These are phyloP conservation scores for Austroboletus novae-zelandiae DNA, from an alignment of 1,284 basidiomycete species.

Conservation along the genomic window DNA sequence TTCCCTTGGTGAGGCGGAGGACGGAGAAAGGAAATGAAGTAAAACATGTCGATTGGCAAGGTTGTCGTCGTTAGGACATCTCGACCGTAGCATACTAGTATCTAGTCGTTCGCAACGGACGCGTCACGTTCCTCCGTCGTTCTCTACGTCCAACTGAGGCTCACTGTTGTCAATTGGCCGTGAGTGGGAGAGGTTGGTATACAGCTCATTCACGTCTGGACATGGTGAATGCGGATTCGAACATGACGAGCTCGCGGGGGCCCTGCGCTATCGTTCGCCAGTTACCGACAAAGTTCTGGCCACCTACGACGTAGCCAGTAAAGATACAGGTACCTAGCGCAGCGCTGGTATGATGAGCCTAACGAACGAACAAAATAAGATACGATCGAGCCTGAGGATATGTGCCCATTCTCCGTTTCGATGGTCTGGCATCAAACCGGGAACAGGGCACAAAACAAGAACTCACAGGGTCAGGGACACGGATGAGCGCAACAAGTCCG, in stretches of 20 bases:
- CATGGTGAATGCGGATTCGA: slow-evolving; percentile 61
- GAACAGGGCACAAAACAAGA: background rate
- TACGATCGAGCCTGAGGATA: too few species aligned
- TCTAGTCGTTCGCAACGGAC: too few species aligned
- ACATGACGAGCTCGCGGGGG: slow-evolving; percentile 39
- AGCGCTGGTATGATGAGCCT: slow-evolving; percentile 8
- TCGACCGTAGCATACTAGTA: too few species aligned
- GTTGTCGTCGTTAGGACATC: too few species aligned
- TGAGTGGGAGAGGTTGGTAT: background rate
- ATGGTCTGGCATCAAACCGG: background rate
- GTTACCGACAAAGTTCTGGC: slow-evolving; percentile 64
- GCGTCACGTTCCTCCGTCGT: too few species aligned
- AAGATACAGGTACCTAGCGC: slow-evolving; percentile 50
- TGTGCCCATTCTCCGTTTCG: background rate
- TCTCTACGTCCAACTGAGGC: too few species aligned
- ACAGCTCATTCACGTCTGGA: slow-evolving; percentile 36
- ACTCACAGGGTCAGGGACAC: slow-evolving; percentile 46
- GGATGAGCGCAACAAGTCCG: slow-evolving; percentile 62
- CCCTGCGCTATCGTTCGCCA: slow-evolving; percentile 54
- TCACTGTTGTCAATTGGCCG: too few species aligned
- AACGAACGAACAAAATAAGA: background rate
- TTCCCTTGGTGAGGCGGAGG: slow-evolving; percentile 58
- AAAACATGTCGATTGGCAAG: slow-evolving; percentile 53
- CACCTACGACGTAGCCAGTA: slow-evolving; percentile 66
- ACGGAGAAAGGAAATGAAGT: slow-evolving; percentile 74